Evolutionary conservation across 306 rosid species (phyloP).

Genomic region (Quercus rubra): DNA sequence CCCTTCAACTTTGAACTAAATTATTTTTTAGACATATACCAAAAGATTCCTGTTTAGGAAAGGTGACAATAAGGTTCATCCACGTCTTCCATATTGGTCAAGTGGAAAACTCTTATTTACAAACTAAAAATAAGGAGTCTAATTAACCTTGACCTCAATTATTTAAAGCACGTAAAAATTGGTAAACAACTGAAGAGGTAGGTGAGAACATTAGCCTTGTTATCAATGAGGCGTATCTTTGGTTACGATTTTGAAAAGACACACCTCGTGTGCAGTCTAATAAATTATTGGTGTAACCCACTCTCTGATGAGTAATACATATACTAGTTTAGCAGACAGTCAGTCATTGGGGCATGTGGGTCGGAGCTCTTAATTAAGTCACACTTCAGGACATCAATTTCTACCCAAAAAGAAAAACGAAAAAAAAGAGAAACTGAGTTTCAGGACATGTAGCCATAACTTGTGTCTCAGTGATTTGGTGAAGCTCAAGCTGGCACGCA

Average conservation of each 20-base stretch:
- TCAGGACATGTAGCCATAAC: not conserved
- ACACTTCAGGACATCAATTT: constrained; percentile 6
- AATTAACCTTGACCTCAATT: too few species aligned
- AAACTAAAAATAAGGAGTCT: too few species aligned
- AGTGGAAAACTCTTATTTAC: too few species aligned
- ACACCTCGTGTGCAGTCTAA: constrained; percentile 1
- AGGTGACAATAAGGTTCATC: too few species aligned
- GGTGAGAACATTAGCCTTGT: not conserved
- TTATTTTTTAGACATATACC: too few species aligned
- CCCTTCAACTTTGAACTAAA: too few species aligned
- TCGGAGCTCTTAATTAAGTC: constrained; percentile 2
- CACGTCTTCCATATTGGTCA: too few species aligned
- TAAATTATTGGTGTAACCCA: constrained; percentile 19
- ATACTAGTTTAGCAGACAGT: constrained; percentile 7
- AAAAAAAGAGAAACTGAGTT: too few species aligned
- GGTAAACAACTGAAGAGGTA: not conserved
- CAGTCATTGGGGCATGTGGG: constrained; percentile 29
- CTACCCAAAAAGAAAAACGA: too few species aligned
- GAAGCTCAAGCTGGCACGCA: not conserved
- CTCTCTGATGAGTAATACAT: constrained; percentile 7
- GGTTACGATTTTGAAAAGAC: not conserved
- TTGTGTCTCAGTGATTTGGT: not conserved
- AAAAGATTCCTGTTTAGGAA: too few species aligned
- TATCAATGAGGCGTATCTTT: not conserved
- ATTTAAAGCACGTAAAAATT: not conserved